A percentile compares a stretch with the other conserved stretches of the same genome.
Conservation (phyloP, 306 rosid genomes). For the Vigna angularis region DNA sequence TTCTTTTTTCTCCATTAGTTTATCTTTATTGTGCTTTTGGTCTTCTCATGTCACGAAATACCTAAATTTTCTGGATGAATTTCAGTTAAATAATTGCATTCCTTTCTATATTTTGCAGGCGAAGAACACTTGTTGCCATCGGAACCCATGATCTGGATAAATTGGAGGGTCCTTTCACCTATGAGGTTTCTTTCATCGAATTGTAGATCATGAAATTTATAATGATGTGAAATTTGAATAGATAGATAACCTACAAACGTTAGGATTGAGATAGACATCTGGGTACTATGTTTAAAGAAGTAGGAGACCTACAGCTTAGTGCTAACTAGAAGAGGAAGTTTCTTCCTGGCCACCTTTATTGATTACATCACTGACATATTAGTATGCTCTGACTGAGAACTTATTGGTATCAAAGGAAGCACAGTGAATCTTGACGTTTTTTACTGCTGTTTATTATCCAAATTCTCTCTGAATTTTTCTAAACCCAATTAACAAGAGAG, state of each 20-base stretch:
- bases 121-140: conserved; percentile 95
- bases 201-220: conserved; percentile 29
- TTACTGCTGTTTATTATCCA: conserved; percentile 12
- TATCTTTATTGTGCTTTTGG: conserved; percentile 3
- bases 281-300: conserved; percentile 13
- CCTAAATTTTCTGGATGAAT: conserved; percentile 4
- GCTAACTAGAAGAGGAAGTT: conserved; percentile 6
- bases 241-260: conserved; percentile 19
- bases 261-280: conserved; percentile 20
- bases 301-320: conserved; percentile 1
- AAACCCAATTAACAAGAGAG: not conserved
- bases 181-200: conserved; percentile 73
- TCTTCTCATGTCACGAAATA: conserved; percentile 6
- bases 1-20: conserved; percentile 1
- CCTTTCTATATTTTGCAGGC: conserved; percentile 49
- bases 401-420: conserved; percentile 13
- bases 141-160: conserved; percentile 97
- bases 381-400: not conserved
- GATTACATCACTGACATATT: not conserved
- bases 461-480: not conserved
- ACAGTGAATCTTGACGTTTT: conserved; percentile 1
- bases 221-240: conserved; percentile 16
- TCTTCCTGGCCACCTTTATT: conserved; percentile 7
- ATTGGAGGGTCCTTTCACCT: conserved; percentile 81
- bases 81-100: conserved; percentile 33